Base-by-base conservation (phyloP, 2,329 filamentous ascomycete species). In the Coniochaeta prunicola region DNA sequence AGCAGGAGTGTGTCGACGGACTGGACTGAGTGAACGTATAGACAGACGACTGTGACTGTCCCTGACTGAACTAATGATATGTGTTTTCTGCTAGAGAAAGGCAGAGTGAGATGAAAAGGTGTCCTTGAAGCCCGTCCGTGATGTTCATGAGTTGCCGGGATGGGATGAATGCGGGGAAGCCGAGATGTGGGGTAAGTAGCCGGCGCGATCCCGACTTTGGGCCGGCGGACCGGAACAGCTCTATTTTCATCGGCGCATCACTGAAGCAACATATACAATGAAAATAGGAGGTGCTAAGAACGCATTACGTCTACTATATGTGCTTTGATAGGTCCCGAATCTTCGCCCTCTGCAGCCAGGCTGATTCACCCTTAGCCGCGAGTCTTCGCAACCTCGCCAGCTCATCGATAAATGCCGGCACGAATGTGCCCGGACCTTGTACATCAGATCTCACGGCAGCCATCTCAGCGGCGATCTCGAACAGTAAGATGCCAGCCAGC, bases 391-490 rank as follows among this genome's bases (percentile, higher is more conserved):
- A 85, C 66, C 26, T 70, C 69, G 64, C 80, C 62, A 88, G 66
- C 73, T 84, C 89, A 65, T 97, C 93, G 45, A 97, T 75, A 67
- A 97, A 92, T 0, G 87, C 87, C 0, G 91, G 88, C 13, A 96
- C 86, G 76, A 97, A 97, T 0, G 86, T 91, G 0, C 93, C 93
- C 0, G 93, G 92, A 0, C 93, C 93, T 60, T 78, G 79, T 3
- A 94, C 90, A 0, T 75, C 65, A 71, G 50, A 60, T 57, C 84
- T 77, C 67, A 83, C 82, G 0, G 90, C 90, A 0, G 86, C 85
- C 56, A 76, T 74, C 74, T 93, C 88, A 0, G 91, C 90, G 1
- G 85, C 84, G 24, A 84, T 75, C 70, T 94, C 92, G 69, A 88
- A 97, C 70, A 91, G 82, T 63, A 94, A 71, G 19, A 96, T 74